Base-by-base conservation (phyloP, 176 grass and related monocot genomes). In the Ensete ventricosum region DNA sequence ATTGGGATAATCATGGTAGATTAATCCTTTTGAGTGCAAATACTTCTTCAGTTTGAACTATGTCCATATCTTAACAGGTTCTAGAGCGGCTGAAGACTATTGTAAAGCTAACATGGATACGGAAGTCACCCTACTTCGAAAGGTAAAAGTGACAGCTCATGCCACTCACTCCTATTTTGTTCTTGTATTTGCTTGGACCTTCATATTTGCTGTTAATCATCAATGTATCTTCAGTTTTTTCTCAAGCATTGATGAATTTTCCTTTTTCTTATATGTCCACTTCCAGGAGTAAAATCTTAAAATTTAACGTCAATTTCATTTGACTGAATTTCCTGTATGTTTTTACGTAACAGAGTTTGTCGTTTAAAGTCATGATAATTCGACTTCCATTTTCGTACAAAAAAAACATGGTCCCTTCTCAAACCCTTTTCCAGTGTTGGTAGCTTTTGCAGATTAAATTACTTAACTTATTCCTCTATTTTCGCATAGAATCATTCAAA, bases 21-120 rank as follows among this genome's bases (percentile, higher is more conserved):
- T 14, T 60, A 19, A 6, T 60, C 17, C 57, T 1, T 19, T 48
- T 51, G 51, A 25, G 54, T 58, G 48, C 69, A 34, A 14, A 43
- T 53, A 54, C 43, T 77, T 54, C 64, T 53, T 52, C 52, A 26
- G 1, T 23, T 63, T 80, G 25, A 29, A 64, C 17, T 63, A 14
- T 54, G 6, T 54, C n/a, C 24, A 57, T 78, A 9, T 57, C 21
- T 81, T 81, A 60, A 64, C 80, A 98, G 95, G 84, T 91, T 72
- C 73, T 93, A 60, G 80, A 91, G 73, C 84, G 83, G 51, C 77
- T 89, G 10, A 77, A 87, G 80, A 63, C 69, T 66, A 75, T 98
- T 74, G 20, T 98, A 55, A 89, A 89, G 79, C 84, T 89, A 67
- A 93, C 95, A 54, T 98, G 90, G 95, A 87, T 98, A 25, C 86